Evolutionary conservation across 2,329 filamentous ascomycete genomes (phyloP).

Genomic region (Cercospora berteroae): DNA sequence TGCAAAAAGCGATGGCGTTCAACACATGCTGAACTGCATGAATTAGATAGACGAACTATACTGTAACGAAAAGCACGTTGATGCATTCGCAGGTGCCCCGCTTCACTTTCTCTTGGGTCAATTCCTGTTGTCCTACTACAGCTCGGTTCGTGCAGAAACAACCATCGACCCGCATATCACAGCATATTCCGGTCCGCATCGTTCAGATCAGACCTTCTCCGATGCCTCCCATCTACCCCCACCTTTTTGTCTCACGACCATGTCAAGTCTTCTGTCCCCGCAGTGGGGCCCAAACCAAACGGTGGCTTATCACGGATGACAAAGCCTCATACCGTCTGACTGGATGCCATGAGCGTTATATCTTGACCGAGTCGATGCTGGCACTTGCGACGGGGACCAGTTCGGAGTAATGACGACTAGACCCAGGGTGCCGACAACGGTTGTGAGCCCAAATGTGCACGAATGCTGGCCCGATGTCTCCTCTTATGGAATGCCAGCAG

Average conservation of each 20-base stretch:
- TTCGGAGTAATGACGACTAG: not conserved
- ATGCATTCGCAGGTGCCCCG: not conserved
- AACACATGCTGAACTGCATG: conserved; percentile 25
- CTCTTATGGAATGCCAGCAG: not conserved
- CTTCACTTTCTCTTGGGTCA: not conserved
- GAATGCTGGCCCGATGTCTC: not conserved
- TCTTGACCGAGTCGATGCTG: not conserved
- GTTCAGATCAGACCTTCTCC: not conserved
- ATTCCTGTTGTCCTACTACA: not conserved
- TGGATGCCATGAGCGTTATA: not conserved
- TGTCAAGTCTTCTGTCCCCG: not conserved
- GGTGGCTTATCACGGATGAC: not conserved
- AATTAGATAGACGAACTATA: conserved; percentile 34
- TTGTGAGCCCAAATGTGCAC: not conserved
- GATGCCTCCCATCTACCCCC: not conserved
- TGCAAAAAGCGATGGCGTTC: conserved; percentile 32
- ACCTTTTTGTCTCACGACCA: not conserved
- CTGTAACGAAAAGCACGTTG: conserved; percentile 28
- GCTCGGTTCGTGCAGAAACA: not conserved
- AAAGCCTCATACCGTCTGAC: not conserved
- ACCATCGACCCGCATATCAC: not conserved
- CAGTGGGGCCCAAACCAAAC: not conserved
- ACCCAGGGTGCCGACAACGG: not conserved
- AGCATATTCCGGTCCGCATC: not conserved
- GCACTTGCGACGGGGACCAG: not conserved